Base-by-base conservation (phyloP, 139 green algal genomes). In the Micractinium sp. region DNA sequence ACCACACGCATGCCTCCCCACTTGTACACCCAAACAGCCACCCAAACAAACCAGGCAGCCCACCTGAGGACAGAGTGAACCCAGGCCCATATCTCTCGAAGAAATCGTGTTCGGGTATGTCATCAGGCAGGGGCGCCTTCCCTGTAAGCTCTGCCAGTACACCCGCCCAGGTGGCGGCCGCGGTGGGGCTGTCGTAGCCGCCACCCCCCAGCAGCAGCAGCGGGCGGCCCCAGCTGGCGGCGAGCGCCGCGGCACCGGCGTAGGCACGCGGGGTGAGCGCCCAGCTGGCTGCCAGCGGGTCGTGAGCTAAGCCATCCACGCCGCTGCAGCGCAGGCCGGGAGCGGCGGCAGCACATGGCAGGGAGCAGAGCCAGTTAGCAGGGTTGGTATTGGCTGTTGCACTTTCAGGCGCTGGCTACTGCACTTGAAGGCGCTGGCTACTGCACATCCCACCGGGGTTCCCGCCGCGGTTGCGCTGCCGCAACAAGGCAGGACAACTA, bases 141-240 rank as follows among this genome's bases (percentile, higher is more conserved):
- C 84, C 89, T 29, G 69, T 18, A 18, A 89, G 53, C 18, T 71
- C 84, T 0, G 75, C 83, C 60, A 92, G 29, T 23, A 79, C 89
- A 4, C 25, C 74, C 56, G 84, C 75, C 85, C 85, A 92, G 27
- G 89, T 41, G 23, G 25, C 25, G 9, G 85, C 85, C 0, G 89
- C 84, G 1, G 83, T 60, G 12, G 89, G 19, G 13, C 31, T 39
- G 75, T 73, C 16, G 75, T 92, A 92, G n/a, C 89, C 89, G 27
- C 89, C 89, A 16, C 89, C 89, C 0, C 89, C 89, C 85, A 92
- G 89, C 89, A 92, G 56, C 89, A 92, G 85, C 79, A 92, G 85
- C n/a, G 89, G 89, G 13, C 29, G 33, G 29, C 74, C 89, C 85
- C 80, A 89, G 47, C 5, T 14, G 18, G 75, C 53, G n/a, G 76